phyloP scores from a whole-genome alignment of 805 yeast species.

The Metschnikowia drakensbergensis region DNA sequence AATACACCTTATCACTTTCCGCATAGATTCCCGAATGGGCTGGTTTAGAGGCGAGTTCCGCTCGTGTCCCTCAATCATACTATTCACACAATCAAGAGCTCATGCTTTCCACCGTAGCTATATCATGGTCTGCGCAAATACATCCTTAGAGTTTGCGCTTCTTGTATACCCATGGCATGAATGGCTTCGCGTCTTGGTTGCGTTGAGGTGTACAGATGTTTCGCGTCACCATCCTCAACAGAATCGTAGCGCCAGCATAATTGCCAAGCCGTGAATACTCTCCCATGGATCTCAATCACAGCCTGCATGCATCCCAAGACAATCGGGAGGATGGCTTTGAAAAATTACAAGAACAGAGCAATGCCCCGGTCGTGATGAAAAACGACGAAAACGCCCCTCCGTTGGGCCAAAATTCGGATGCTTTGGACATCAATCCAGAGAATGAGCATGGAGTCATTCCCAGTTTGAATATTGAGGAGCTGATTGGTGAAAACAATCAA shows the following conservation, averaged over 20 bases:
- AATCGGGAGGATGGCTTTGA: background rate
- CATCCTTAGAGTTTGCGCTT: no score
- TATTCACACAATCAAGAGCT: no score
- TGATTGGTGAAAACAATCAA: background rate
- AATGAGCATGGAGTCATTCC: background rate
- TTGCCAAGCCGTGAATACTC: background rate
- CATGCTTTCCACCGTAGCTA: background rate
- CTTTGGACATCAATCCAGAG: conserved; percentile 2
- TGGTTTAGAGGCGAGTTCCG: no score
- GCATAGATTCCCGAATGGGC: no score
- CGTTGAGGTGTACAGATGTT: conserved; percentile 1
- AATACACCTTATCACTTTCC: no score
- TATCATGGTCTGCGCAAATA: no score
- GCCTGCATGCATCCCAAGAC: background rate
- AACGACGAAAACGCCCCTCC: conserved; percentile 4
- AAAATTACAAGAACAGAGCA: background rate
- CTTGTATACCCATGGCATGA: no score
- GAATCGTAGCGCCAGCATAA: background rate
- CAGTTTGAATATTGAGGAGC: background rate
- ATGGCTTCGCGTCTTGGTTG: background rate
- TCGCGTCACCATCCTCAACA: background rate
- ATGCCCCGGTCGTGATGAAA: background rate
- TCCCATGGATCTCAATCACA: conserved; percentile 1
- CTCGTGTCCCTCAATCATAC: no score
- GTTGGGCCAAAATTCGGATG: conserved; percentile 12